Conservation (phyloP, 768 basidiomycete genomes). For the Mycena sanguinolenta region DNA sequence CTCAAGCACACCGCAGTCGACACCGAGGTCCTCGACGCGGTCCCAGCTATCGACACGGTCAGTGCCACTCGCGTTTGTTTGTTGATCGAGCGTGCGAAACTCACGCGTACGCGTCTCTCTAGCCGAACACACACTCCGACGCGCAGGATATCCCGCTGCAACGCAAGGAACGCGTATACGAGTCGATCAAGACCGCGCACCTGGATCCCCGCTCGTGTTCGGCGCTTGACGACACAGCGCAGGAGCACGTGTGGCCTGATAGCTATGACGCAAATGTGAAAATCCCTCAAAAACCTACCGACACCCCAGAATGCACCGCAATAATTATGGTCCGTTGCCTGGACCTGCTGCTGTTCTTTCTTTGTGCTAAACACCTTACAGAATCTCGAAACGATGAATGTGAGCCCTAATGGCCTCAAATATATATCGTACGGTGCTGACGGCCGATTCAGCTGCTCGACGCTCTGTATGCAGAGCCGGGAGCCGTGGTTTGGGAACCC, state of each 20-base stretch:
- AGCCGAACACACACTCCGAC: background rate
- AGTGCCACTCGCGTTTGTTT: slow-evolving; percentile 5
- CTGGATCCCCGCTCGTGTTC: background rate
- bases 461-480: slow-evolving; percentile 8
- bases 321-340: slow-evolving; percentile 14
- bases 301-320: slow-evolving; percentile 2
- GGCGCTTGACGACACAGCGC: background rate
- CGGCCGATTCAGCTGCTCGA: slow-evolving; percentile 27
- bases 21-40: background rate
- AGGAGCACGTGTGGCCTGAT: slow-evolving; percentile 21
- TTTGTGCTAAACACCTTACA: background rate
- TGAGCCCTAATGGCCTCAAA: background rate
- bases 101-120: slow-evolving; percentile 15
- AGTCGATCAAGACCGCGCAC: background rate
- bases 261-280: slow-evolving; percentile 24
- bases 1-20: slow-evolving; percentile 21
- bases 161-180: slow-evolving; percentile 10
- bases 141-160: background rate
- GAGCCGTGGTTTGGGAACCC: slow-evolving; percentile 25
- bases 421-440: slow-evolving; percentile 15
- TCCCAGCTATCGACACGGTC: background rate
- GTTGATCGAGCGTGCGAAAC: background rate
- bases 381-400: slow-evolving; percentile 3
- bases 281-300: slow-evolving; percentile 17
- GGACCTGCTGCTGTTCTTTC: background rate